These are phyloP conservation scores for Ustilago tritici DNA, from an alignment of 1,284 basidiomycete species.

Conservation along the genomic window DNA sequence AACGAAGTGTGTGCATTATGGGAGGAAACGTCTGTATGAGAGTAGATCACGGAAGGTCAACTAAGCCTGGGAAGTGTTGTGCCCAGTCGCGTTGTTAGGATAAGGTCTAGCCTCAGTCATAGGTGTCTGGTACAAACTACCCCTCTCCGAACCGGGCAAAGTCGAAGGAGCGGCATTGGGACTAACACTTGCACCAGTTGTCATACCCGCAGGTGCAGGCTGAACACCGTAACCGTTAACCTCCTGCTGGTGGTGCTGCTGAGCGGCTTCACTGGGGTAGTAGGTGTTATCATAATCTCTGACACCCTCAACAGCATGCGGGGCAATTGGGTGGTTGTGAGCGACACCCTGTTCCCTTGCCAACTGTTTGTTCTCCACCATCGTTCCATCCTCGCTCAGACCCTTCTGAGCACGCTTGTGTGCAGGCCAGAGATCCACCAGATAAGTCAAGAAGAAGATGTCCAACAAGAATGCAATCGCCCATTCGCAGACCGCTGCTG, in stretches of 20 bases:
- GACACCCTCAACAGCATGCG: conserved; percentile 47
- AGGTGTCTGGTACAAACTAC: conserved; percentile 48
- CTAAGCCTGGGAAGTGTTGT: conserved; percentile 20
- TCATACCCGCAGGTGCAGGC: conserved; percentile 18
- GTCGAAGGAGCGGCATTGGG: conserved; percentile 24
- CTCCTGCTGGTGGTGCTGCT: conserved; percentile 15
- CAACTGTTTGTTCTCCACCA: conserved; percentile 53
- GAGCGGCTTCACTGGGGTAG: conserved; percentile 41
- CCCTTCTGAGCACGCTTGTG: conserved; percentile 46
- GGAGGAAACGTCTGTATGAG: not conserved
- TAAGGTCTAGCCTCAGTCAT: conserved; percentile 45
- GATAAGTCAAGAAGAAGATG: conserved; percentile 70
- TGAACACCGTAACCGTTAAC: conserved; percentile 16
- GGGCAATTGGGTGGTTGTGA: conserved; percentile 19
- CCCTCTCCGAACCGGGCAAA: conserved; percentile 33
- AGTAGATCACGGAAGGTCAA: not conserved
- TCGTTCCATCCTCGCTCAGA: conserved; percentile 52
- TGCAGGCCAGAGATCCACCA: conserved; percentile 67
- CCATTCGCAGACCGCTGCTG: conserved; percentile 70
- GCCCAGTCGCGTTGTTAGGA: conserved; percentile 20
- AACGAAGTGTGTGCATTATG: not conserved
- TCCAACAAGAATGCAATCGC: conserved; percentile 69
- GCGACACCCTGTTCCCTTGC: conserved; percentile 34
- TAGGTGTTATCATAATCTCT: conserved; percentile 40
- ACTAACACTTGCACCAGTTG: conserved; percentile 2